A percentile compares a stretch with the other conserved stretches of the same genome.
Evolutionary conservation across 805 yeast species (phyloP).

Genomic region (Cyberlindnera lachancei): DNA sequence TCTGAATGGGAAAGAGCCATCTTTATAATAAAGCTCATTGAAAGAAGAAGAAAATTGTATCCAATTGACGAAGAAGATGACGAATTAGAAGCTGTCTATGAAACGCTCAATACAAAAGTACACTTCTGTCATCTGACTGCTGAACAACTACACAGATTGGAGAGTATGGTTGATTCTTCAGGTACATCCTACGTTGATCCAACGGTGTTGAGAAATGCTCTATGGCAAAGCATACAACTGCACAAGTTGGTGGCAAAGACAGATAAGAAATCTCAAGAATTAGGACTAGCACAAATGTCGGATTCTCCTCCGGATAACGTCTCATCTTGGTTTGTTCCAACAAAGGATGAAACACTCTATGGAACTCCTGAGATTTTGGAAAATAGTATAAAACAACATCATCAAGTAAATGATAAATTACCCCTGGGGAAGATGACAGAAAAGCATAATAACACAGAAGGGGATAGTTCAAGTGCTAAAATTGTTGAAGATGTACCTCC

Average conservation of each 20-base stretch:
- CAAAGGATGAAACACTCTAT: slow-evolving; percentile 39
- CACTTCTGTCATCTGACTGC: slow-evolving; percentile 43
- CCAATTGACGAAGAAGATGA: slow-evolving; percentile 6
- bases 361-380: slow-evolving; percentile 35
- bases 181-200: slow-evolving; percentile 34
- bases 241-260: slow-evolving; percentile 32
- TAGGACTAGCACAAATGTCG: slow-evolving; percentile 24
- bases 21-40: slow-evolving; percentile 36
- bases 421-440: slow-evolving; percentile 18
- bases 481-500: slow-evolving; percentile 1
- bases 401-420: slow-evolving; percentile 12
- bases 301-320: slow-evolving; percentile 24
- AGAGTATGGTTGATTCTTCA: slow-evolving; percentile 28
- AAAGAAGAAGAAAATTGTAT: slow-evolving; percentile 24
- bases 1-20: slow-evolving; percentile 49
- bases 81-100: slow-evolving; percentile 18
- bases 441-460: slow-evolving; percentile 4
- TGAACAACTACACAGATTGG: slow-evolving; percentile 38
- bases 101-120: slow-evolving; percentile 33
- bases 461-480: background rate
- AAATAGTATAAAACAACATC: slow-evolving; percentile 20
- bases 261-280: slow-evolving; percentile 16
- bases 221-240: slow-evolving; percentile 41
- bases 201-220: slow-evolving; percentile 34
- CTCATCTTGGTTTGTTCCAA: slow-evolving; percentile 35